These are phyloP conservation scores for Rhodotorula sp. DNA, from an alignment of 1,284 basidiomycete genomes.

Conservation along the genomic window DNA sequence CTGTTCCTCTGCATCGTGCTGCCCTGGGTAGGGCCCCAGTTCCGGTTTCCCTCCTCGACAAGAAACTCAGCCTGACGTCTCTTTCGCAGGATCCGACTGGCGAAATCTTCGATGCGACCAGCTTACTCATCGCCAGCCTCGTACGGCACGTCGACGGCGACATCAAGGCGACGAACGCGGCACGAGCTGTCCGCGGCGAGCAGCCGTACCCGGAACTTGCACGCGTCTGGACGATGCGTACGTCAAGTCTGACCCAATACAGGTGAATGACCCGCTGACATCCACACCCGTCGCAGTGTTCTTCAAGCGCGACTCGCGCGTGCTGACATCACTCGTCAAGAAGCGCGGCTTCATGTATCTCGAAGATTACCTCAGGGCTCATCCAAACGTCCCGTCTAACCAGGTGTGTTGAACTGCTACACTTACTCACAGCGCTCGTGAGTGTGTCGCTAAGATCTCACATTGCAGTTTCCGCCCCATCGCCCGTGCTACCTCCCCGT, in stretches of 20 bases:
- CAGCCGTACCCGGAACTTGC: constrained; percentile 9
- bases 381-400: constrained; percentile 22
- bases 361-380: constrained; percentile 31
- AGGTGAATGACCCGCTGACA: background rate
- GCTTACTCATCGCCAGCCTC: constrained; percentile 23
- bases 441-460: too few relatives aligned
- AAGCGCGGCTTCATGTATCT: constrained; percentile 39
- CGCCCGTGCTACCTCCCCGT: constrained; percentile 28
- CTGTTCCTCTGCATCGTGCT: constrained; percentile 35
- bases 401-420: background rate
- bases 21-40: constrained; percentile 27
- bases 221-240: constrained; percentile 36
- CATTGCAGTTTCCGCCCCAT: constrained; percentile 27
- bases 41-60: background rate
- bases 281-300: constrained; percentile 22
- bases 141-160: constrained; percentile 27
- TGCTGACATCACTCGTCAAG: constrained; percentile 27
- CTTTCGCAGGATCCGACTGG: constrained; percentile 21
- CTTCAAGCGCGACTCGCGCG: constrained; percentile 36
- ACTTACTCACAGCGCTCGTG: background rate
- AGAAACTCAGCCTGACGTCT: background rate
- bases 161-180: constrained; percentile 9
- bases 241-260: background rate
- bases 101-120: constrained; percentile 34
- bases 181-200: background rate